phyloP scores from a whole-genome alignment of 768 basidiomycete species.

The Flagelloscypha sp. region DNA sequence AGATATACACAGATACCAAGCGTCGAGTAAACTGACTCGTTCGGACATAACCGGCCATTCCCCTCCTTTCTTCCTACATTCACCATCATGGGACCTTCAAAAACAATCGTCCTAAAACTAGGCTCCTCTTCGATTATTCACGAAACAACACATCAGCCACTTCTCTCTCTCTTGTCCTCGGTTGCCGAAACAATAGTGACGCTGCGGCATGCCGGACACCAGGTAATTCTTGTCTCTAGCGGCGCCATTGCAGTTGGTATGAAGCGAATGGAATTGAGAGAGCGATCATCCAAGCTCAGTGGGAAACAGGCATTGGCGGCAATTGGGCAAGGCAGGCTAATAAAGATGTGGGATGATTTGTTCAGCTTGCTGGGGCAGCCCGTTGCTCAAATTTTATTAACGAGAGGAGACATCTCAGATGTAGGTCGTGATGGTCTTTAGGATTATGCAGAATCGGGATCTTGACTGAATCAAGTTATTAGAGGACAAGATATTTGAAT shows the following conservation, averaged over 20 bases:
- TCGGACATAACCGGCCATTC: no score
- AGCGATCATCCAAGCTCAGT: constrained; percentile 1
- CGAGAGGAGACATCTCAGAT: constrained; percentile 95
- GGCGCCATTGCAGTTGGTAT: constrained; percentile 97
- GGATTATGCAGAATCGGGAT: constrained; percentile 3
- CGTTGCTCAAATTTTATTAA: constrained; percentile 90
- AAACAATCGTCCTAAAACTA: no score
- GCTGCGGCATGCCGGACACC: constrained; percentile 75
- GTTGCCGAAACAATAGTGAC: constrained; percentile 85
- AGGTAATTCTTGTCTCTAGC: constrained; percentile 91
- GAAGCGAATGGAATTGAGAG: constrained; percentile 69
- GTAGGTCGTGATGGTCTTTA: constrained; percentile 34
- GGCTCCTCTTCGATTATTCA: constrained; percentile 97
- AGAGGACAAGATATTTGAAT: constrained; percentile 94
- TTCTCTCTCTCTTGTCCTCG: constrained; percentile 84
- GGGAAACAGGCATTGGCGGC: constrained; percentile 78
- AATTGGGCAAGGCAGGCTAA: constrained; percentile 92
- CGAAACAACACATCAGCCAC: constrained; percentile 85
- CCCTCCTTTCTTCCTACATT: neutral
- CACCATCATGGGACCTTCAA: neutral
- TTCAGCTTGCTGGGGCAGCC: constrained; percentile 92
- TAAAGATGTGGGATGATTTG: constrained; percentile 94
- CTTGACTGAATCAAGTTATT: constrained; percentile 10
- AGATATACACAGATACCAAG: no score
- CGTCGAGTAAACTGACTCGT: no score